Base-by-base conservation (phyloP, 441 rosid species). In the Arabidopsis hybrid region DNA sequence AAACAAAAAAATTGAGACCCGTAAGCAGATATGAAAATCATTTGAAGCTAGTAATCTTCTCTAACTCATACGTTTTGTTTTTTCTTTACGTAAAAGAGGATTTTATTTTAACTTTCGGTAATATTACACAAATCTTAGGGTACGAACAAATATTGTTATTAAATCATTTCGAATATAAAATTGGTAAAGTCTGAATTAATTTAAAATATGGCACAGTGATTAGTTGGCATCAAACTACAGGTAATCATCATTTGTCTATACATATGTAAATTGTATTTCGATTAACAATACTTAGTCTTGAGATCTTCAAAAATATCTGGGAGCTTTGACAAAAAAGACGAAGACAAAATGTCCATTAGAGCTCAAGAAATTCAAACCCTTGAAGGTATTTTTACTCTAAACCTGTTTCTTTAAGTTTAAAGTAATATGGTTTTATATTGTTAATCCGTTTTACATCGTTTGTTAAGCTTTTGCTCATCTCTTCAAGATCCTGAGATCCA, bases 341-440 rank as follows among this genome's bases (percentile, higher is more conserved):
- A 38, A 57, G 26, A 49, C 26, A 58, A 70, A 34, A 76, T 76
- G 80, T 76, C 80, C 61, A 69, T 49, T 31, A 64, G 31, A 70
- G 47, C 42, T 76, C 71, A 76, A 56, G 75, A 70, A 56, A 66
- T 57, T 21, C 75, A 64, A 70, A 70, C 2, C 11, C 57, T 49
- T 49, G 42, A 34, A 76, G 80, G 80, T 76, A 74, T 46, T 32
- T 21, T 18, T 21, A 5, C 2, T 3, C 40, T 52, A 17, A 13
- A 17, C 42, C 31, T 59, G 10, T 4, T 38, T 21, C 2, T 26
- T 18, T 16, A 65, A 35, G 6, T 21, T 45, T 53, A 11, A 8
- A 17, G 16, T 49, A 29, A 47, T 57, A 26, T 38, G 6, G 7
- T 57, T 47, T 26, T 6, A 17, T 1, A 8, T 43, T 31, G 1